phyloP scores from a whole-genome alignment of 2,329 filamentous ascomycete genomes.

The Exophiala lecanii-corni region DNA sequence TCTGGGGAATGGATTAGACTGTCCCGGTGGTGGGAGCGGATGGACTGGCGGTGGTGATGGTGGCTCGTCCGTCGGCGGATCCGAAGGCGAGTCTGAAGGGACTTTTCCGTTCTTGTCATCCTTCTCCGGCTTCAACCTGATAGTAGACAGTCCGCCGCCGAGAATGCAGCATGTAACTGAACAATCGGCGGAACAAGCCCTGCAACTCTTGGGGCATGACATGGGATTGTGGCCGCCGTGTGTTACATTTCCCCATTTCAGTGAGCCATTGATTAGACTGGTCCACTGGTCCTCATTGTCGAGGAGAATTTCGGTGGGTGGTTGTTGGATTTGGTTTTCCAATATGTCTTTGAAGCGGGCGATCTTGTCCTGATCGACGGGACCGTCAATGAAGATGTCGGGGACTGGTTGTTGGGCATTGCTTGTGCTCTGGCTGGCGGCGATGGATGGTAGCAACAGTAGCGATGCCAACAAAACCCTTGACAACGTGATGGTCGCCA shows the following conservation, averaged over 20 bases:
- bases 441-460: neutral
- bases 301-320: neutral
- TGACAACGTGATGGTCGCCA: neutral
- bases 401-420: neutral
- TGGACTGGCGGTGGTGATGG: neutral
- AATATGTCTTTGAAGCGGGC: neutral
- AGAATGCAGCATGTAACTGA: conserved; percentile 11
- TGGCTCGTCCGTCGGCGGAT: no score
- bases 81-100: no score
- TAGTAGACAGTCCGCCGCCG: neutral
- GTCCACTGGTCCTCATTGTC: neutral
- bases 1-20: neutral
- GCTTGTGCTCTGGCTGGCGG: neutral
- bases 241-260: conserved; percentile 18
- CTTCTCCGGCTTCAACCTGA: neutral
- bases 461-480: neutral
- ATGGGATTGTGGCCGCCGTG: neutral
- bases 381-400: neutral
- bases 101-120: neutral
- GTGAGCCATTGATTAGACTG: conserved; percentile 2
- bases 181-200: conserved; percentile 14
- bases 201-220: conserved; percentile 7
- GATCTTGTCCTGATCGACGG: neutral
- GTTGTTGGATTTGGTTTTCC: neutral
- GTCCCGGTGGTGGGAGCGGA: neutral